Base-by-base conservation (phyloP, 2,329 filamentous ascomycete genomes). In the Huntiella bhutanensis region DNA sequence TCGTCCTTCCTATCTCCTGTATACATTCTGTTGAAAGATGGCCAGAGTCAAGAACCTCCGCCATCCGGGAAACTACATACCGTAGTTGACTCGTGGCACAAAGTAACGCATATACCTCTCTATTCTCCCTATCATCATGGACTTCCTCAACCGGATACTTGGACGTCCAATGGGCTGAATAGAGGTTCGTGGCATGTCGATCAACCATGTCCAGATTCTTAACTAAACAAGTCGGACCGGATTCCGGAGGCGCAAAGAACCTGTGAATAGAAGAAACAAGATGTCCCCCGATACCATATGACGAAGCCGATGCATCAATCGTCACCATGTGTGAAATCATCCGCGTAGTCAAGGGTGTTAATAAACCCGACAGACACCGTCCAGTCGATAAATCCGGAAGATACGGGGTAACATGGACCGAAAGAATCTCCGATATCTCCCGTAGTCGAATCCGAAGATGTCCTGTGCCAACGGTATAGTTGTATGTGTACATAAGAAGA, bases 101-200 rank as follows among this genome's bases (percentile, higher is more conserved):
- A 12, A 43, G 32, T 10, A 43, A 7, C 5, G 17, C 28, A 43
- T 43, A 43, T 5, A 43, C 41, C 41, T 15, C 32, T 11, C 41
- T n/a, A 33, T 43, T 43, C 41, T 43, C 41, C n/a, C 17, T 11
- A 19, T 43, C 41, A 34, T 43, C 41, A 10, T 19, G 28, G 13
- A 43, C 11, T n/a, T 43, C 41, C 32, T 34, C 41, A 4, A 28
- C 33, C 7, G 41, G 41, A 19, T 43, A 43, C 8, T 15, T 12
- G 12, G 33, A 32, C 11, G 3, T 35, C 41, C 41, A 43, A 19
- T 34, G 34, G 13, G 15, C 5, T 6, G 28, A 33, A 34, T 43
- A 43, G 8, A 43, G 34, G 5, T 33, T 19, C 41, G 22, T 33
- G 6, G 41, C 41, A 43, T 43, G 22, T 17, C 41, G 13, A 15